Conservation (phyloP, 2,329 filamentous ascomycete species). For the Cryoendolithus antarcticus region DNA sequence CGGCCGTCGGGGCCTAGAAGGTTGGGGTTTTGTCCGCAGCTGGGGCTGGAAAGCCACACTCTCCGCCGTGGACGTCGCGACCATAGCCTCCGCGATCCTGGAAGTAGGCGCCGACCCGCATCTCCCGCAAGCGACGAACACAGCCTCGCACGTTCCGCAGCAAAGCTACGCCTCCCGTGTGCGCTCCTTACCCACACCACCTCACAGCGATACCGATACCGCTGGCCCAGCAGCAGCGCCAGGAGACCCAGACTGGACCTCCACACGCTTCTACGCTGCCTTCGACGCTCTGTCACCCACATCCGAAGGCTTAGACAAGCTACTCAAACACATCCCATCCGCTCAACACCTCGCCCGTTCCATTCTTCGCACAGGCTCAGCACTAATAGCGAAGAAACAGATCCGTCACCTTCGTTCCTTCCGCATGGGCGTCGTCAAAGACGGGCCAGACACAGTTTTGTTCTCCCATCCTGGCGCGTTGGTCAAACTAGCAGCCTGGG, state of each 20-base stretch:
- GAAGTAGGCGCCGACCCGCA: conserved; percentile 55
- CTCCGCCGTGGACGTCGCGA: conserved; percentile 86
- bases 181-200: conserved; percentile 20
- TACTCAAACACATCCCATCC: conserved; percentile 64
- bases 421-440: conserved; percentile 89
- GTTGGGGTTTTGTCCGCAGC: conserved; percentile 92
- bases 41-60: conserved; percentile 97
- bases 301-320: conserved; percentile 51
- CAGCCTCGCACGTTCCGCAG: conserved; percentile 6
- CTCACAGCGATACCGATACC: conserved; percentile 20
- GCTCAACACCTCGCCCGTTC: conserved; percentile 84
- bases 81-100: conserved; percentile 79
- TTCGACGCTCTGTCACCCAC: conserved; percentile 44
- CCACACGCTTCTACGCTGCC: conserved; percentile 44
- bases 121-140: conserved; percentile 6
- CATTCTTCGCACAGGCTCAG: conserved; percentile 84
- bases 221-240: conserved; percentile 15
- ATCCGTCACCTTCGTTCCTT: conserved; percentile 88
- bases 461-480: conserved; percentile 89
- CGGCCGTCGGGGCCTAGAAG: conserved; percentile 60
- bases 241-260: conserved; percentile 32
- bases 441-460: conserved; percentile 78
- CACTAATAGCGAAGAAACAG: conserved; percentile 82
- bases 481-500: conserved; percentile 87
- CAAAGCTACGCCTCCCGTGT: conserved; percentile 17